Percentiles rank a stretch among this genome's conserved stretches.
Conservation (phyloP, 352 stramenopile species). For the Phytopythium cucurbitacearum region DNA sequence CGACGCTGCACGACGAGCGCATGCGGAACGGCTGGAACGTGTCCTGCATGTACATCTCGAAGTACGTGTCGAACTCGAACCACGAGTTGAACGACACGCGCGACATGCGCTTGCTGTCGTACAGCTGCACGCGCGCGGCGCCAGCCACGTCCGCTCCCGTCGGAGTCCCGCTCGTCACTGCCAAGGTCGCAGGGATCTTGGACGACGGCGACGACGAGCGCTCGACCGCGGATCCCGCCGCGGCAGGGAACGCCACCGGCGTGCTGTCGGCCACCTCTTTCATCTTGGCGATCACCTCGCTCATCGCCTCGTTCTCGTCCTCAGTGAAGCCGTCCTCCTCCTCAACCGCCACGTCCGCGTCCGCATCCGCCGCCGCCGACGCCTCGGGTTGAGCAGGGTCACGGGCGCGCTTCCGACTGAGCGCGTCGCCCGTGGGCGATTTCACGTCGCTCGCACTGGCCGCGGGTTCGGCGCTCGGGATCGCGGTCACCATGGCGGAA, state of each 20-base stretch:
- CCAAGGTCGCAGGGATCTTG: conserved; percentile 1
- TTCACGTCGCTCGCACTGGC: too few relatives aligned
- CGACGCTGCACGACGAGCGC: conserved; percentile 79
- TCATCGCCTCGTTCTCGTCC: conserved; percentile 50
- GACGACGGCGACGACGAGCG: conserved; percentile 16
- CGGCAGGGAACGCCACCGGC: conserved; percentile 27
- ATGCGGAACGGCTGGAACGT: conserved; percentile 86
- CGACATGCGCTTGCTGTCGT: conserved; percentile 80
- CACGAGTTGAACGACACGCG: conserved; percentile 85
- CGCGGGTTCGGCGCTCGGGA: neutral
- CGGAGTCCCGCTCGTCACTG: conserved; percentile 7
- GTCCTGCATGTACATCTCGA: conserved; percentile 87
- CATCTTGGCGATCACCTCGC: conserved; percentile 67
- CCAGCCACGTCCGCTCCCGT: conserved; percentile 10
- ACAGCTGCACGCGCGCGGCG: conserved; percentile 40
- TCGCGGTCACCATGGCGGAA: conserved; percentile 1
- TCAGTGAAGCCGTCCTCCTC: conserved; percentile 44
- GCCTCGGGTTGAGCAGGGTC: neutral
- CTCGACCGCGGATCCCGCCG: conserved; percentile 14
- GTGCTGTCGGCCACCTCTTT: conserved; percentile 35
- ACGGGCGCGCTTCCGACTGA: neutral
- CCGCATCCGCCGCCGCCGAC: conserved; percentile 18
- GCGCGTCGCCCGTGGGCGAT: neutral
- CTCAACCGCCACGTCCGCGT: conserved; percentile 19
- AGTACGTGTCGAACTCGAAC: conserved; percentile 86